These are phyloP conservation scores for Cercospora sp. DNA, from an alignment of 2,329 filamentous ascomycete genomes.

Conservation along the genomic window DNA sequence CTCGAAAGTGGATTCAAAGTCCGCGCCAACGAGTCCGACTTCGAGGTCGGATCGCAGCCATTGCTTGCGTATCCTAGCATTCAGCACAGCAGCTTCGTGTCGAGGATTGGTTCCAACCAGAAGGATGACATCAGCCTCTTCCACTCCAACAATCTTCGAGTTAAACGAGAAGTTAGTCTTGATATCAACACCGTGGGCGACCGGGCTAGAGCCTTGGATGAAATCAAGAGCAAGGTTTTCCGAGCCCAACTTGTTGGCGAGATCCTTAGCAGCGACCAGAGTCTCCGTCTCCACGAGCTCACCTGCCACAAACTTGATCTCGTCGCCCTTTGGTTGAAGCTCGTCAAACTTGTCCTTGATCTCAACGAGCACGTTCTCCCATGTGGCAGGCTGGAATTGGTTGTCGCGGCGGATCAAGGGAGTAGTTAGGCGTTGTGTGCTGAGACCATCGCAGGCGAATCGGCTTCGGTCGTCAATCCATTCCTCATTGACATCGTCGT, in stretches of 20 bases:
- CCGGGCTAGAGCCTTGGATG: slow-evolving; percentile 75
- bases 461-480: slow-evolving; percentile 99
- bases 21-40: slow-evolving; percentile 85
- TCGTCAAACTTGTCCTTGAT: slow-evolving; percentile 78
- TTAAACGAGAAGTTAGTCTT: slow-evolving; percentile 97
- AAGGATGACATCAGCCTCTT: slow-evolving; percentile 89
- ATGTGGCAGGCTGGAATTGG: slow-evolving; percentile 88
- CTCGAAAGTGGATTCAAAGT: slow-evolving; percentile 92
- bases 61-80: slow-evolving; percentile 95
- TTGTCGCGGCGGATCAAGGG: slow-evolving; percentile 85
- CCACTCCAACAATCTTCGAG: slow-evolving; percentile 88
- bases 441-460: slow-evolving; percentile 94
- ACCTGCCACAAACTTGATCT: slow-evolving; percentile 93
- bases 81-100: slow-evolving; percentile 91
- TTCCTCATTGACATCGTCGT: slow-evolving; percentile 98
- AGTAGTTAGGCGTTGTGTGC: slow-evolving; percentile 92
- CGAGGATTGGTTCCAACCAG: slow-evolving; percentile 93
- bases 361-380: slow-evolving; percentile 92
- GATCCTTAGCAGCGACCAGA: slow-evolving; percentile 92
- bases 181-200: slow-evolving; percentile 90
- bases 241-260: slow-evolving; percentile 93
- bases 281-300: slow-evolving; percentile 90
- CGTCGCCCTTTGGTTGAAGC: slow-evolving; percentile 80
- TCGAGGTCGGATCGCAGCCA: slow-evolving; percentile 95
- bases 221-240: slow-evolving; percentile 95